A percentile compares a stretch with the other conserved stretches of the same genome.
phyloP scores from a whole-genome alignment of 2,329 filamentous ascomycete species.

The Didymella arachidicola region DNA sequence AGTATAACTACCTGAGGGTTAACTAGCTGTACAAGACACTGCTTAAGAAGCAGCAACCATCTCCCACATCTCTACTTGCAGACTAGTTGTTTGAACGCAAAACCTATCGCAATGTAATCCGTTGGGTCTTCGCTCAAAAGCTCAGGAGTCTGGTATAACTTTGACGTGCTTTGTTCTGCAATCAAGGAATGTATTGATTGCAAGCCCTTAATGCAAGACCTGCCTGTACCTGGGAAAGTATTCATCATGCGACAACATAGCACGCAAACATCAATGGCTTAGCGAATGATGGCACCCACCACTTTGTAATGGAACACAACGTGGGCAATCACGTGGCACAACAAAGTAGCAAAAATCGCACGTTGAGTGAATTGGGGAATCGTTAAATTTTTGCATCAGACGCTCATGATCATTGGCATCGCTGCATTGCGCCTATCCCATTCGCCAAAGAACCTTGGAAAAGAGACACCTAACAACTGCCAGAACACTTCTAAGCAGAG shows the following conservation, averaged over 20 bases:
- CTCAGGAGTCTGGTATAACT: too few relatives aligned
- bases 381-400: conserved; percentile 48
- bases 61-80: too few relatives aligned
- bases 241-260: too few relatives aligned
- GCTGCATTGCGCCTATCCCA: conserved; percentile 46
- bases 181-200: too few relatives aligned
- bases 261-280: not conserved
- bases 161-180: too few relatives aligned
- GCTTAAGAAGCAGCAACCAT: too few relatives aligned
- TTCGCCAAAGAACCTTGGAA: conserved; percentile 50
- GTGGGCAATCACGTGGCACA: not conserved
- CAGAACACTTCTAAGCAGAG: conserved; percentile 57
- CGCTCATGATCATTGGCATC: conserved; percentile 44
- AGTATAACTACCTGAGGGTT: too few relatives aligned
- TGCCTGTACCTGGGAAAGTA: too few relatives aligned
- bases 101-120: too few relatives aligned
- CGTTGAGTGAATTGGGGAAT: conserved; percentile 46
- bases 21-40: too few relatives aligned
- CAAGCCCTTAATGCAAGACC: not conserved
- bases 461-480: conserved; percentile 40
- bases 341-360: not conserved
- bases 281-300: not conserved
- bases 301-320: not conserved
- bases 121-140: too few relatives aligned
- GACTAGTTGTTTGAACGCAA: too few relatives aligned